phyloP scores from a whole-genome alignment of 1,284 basidiomycete species.

The Lentinus polychrous region DNA sequence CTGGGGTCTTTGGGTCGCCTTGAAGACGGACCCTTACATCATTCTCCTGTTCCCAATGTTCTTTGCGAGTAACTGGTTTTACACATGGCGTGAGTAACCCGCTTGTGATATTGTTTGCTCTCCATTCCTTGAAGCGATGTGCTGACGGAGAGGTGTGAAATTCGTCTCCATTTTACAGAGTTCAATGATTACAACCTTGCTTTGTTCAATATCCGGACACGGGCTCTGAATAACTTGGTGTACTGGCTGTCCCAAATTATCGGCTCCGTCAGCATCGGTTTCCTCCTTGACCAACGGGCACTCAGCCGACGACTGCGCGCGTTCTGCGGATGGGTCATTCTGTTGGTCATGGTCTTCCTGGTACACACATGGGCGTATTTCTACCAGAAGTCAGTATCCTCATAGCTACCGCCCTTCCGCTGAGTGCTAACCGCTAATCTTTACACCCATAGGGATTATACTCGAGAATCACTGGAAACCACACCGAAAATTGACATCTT shows the following conservation, averaged over 20 bases:
- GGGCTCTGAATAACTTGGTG: conserved; percentile 59
- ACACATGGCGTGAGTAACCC: conserved; percentile 55
- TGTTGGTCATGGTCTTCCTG: conserved; percentile 54
- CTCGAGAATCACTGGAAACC: conserved; percentile 39
- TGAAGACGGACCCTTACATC: conserved; percentile 45
- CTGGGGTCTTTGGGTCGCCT: conserved; percentile 41
- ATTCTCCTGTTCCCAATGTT: conserved; percentile 40
- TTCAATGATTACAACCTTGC: conserved; percentile 63
- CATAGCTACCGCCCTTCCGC: background rate
- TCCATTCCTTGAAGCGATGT: background rate
- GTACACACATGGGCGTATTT: conserved; percentile 65
- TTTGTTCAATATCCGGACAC: conserved; percentile 60
- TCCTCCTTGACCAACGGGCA: conserved; percentile 49
- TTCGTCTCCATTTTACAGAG: conserved; percentile 29
- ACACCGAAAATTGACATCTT: conserved; percentile 43
- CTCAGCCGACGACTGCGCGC: conserved; percentile 56
- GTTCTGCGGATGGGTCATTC: conserved; percentile 52
- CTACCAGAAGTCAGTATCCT: conserved; percentile 50
- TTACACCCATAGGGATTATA: conserved; percentile 65
- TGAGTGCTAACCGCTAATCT: no score
- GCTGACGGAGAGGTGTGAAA: background rate
- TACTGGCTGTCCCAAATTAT: conserved; percentile 67
- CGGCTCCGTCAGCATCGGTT: conserved; percentile 55
- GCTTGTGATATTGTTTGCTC: background rate
- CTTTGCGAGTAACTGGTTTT: conserved; percentile 74